Base-by-base conservation (phyloP, 805 yeast genomes). In the Yarrowia sp. region DNA sequence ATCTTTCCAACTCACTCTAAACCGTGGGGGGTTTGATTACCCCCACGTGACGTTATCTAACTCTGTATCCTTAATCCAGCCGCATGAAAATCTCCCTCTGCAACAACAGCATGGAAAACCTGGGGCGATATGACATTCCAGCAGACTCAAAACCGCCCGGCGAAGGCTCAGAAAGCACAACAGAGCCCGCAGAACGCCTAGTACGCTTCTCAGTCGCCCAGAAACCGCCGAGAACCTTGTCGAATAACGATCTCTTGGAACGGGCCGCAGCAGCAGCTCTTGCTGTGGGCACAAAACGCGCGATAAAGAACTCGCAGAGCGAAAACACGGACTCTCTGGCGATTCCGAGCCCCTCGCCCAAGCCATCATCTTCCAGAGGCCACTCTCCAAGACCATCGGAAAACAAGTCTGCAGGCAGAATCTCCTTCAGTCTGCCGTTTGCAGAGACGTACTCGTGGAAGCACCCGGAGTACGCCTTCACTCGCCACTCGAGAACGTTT, bases 401-500 rank as follows among this genome's bases (percentile, higher is more conserved):
- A 1, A 44, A 44, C 51, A 44, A 44, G 19, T 44, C 51, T 3
- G 7, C 35, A 1, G 51, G 51, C 2, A 16, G 51, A 4, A 44
- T 44, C 10, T 44, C 51, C n/a, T 44, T 44, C 35, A 18, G 35
- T 3, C 10, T 44, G 7, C 51, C 51, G 10, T 19, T 10, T n/a
- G 51, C 51, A 6, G 51, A 44, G 8, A 44, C 51, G 3, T 44
- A 44, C 14, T 44, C 51, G 7, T 44, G 51, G 51, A 44, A 44
- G 29, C 55, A 47, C 44, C 59, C 59, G 5, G 76, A 70, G 27
- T 77, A 73, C 64, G 65, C 65, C 13, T 79, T 69, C 60, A 67
- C 69, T 22, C 65, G 78, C 13, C 70, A 73, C 29, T 74, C 78
- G 2, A 71, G 82, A 32, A 78, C 82, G 9, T 71, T 80, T 33